Evolutionary conservation across 805 yeast species (phyloP).

Genomic region (Clavispora asparagi): DNA sequence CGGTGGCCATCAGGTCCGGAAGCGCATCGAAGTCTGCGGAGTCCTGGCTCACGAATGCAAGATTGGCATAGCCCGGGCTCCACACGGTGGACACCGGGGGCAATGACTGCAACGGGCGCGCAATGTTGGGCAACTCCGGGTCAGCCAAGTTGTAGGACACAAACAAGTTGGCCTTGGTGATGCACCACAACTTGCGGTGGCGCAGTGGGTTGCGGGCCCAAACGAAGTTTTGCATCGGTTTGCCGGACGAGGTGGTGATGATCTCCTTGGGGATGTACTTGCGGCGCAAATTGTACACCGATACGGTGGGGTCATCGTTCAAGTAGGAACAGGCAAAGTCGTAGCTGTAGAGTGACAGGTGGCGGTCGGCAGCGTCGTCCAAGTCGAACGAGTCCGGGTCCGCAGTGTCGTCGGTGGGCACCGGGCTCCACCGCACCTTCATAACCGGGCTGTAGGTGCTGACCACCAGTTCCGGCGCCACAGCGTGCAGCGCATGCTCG

Average conservation of each 20-base stretch:
- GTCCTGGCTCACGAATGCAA: conserved; percentile 50
- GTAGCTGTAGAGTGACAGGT: conserved; percentile 44
- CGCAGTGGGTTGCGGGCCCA: conserved; percentile 29
- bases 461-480: conserved; percentile 63
- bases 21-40: neutral
- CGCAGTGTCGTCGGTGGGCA: conserved; percentile 22
- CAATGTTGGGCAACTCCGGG: conserved; percentile 18
- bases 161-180: conserved; percentile 36
- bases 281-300: conserved; percentile 65
- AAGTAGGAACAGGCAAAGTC: conserved; percentile 71
- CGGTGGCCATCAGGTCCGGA: neutral
- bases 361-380: conserved; percentile 10
- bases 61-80: conserved; percentile 46
- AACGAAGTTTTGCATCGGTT: conserved; percentile 37
- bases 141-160: conserved; percentile 29
- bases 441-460: conserved; percentile 75
- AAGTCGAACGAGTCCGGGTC: conserved; percentile 1
- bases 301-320: conserved; percentile 66
- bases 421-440: conserved; percentile 60
- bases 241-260: conserved; percentile 43
- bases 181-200: conserved; percentile 31
- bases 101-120: conserved; percentile 45
- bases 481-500: conserved; percentile 18
- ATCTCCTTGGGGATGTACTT: conserved; percentile 73
- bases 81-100: conserved; percentile 52